Evolutionary conservation across 768 basidiomycete species (phyloP).

Genomic region (Suillus bovinus): DNA sequence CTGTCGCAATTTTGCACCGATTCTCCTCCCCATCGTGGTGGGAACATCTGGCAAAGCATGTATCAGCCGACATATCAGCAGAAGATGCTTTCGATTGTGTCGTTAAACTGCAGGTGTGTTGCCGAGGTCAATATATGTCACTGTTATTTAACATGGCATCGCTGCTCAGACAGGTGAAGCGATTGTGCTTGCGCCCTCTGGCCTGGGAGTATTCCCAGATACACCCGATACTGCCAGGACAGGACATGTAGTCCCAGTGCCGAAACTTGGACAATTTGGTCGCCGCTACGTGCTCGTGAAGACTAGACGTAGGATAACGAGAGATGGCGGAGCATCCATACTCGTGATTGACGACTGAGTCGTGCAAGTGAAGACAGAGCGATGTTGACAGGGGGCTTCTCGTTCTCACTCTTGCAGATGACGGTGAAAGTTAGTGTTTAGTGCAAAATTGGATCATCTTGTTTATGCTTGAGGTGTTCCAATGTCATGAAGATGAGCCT

Average conservation of each 20-base stretch:
- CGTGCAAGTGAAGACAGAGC: not conserved
- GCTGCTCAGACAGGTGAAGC: slow-evolving; percentile 65
- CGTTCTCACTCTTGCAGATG: not conserved
- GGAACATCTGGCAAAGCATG: slow-evolving; percentile 66
- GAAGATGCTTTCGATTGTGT: slow-evolving; percentile 67
- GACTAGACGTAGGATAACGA: slow-evolving; percentile 60
- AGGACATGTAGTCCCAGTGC: slow-evolving; percentile 16
- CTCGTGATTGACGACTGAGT: slow-evolving; percentile 34
- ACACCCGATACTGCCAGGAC: slow-evolving; percentile 14
- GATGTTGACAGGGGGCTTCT: not conserved
- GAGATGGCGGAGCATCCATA: slow-evolving; percentile 65
- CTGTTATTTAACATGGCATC: not conserved
- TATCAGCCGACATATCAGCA: slow-evolving; percentile 59
- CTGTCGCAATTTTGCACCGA: slow-evolving; percentile 64
- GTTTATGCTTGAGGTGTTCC: not conserved
- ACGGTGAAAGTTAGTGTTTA: not conserved
- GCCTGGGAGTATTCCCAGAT: slow-evolving; percentile 44
- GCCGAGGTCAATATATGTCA: slow-evolving; percentile 5
- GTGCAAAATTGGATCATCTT: too few relatives aligned
- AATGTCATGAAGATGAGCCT: not conserved
- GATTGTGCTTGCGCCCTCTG: slow-evolving; percentile 66
- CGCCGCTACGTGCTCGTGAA: slow-evolving; percentile 61
- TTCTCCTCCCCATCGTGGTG: slow-evolving; percentile 81
- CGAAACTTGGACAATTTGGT: slow-evolving; percentile 49
- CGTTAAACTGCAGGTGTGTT: slow-evolving; percentile 59